These are phyloP conservation scores for Populus pruinosa DNA, from an alignment of 345 rosid genomes.

Conservation along the genomic window DNA sequence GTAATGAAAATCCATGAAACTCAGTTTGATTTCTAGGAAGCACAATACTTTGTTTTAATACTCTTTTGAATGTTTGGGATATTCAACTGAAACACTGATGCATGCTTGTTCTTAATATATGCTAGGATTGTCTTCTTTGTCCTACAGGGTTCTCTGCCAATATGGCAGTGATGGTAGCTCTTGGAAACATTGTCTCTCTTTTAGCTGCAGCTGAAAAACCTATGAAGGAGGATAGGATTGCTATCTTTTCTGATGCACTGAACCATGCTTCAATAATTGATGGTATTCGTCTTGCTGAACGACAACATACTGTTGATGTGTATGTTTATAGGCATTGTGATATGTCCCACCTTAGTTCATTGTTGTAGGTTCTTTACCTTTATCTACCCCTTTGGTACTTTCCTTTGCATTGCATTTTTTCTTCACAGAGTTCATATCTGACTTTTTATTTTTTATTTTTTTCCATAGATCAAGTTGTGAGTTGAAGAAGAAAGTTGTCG, in stretches of 20 bases:
- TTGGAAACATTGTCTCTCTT: constrained; percentile 77
- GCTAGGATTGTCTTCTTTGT: constrained; percentile 94
- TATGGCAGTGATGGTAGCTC: constrained; percentile 88
- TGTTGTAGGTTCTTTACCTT: constrained; percentile 56
- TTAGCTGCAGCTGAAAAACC: constrained; percentile 45
- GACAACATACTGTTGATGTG: constrained; percentile 55
- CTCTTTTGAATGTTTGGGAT: not conserved
- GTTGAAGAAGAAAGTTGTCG: constrained; percentile 79
- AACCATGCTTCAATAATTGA: constrained; percentile 97
- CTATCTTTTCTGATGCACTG: constrained; percentile 86
- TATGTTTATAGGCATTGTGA: constrained; percentile 77
- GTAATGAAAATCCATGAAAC: not conserved
- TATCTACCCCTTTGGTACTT: constrained; percentile 1
- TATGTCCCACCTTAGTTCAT: constrained; percentile 65
- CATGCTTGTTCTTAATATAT: constrained; percentile 28
- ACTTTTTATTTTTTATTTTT: not conserved
- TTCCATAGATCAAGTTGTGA: constrained; percentile 65
- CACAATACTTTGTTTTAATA: not conserved
- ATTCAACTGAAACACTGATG: constrained; percentile 25
- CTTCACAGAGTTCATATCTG: constrained; percentile 18
- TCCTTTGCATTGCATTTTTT: not conserved
- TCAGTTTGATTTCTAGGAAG: not conserved
- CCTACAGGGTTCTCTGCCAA: constrained; percentile 97
- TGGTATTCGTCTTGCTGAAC: constrained; percentile 86
- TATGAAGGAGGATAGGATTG: constrained; percentile 53